These are phyloP conservation scores for Coemansia sp. DNA, from an alignment of 192 early-diverging fungal species.

Conservation along the genomic window DNA sequence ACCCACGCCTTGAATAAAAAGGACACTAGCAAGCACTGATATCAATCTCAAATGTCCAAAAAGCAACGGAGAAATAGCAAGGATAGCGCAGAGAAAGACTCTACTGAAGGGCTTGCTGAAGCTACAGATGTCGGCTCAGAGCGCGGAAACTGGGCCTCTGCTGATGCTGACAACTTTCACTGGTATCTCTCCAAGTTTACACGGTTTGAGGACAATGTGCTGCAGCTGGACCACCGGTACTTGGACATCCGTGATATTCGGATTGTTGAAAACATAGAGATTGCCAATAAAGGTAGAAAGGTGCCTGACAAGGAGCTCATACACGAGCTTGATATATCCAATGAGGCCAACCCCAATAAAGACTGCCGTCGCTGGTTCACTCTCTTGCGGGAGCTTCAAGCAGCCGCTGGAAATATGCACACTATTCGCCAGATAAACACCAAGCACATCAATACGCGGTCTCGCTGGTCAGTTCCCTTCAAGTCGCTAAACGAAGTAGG, in stretches of 20 bases:
- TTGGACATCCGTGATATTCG: conserved; percentile 36
- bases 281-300: not conserved
- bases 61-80: not conserved
- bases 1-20: too few species aligned
- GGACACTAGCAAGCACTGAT: too few species aligned
- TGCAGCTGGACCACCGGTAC: conserved; percentile 41
- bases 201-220: conserved; percentile 12
- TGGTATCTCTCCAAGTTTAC: conserved; percentile 37
- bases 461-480: conserved; percentile 50
- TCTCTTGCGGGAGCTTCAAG: conserved; percentile 29
- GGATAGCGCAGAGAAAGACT: not conserved
- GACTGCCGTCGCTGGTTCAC: conserved; percentile 23
- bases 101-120: too few species aligned
- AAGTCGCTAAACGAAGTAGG: conserved; percentile 48
- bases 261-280: conserved; percentile 25
- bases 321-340: conserved; percentile 18
- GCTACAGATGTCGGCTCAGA: conserved; percentile 6
- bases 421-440: conserved; percentile 45
- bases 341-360: conserved; percentile 36
- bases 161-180: conserved; percentile 46
- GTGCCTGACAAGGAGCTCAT: conserved; percentile 23
- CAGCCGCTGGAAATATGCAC: conserved; percentile 33
- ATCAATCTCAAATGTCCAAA: not conserved
- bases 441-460: conserved; percentile 50
- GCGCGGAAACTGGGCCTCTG: conserved; percentile 33